These are phyloP conservation scores for Cyberlindnera galapagoensis DNA, from an alignment of 805 yeast species.

Conservation along the genomic window DNA sequence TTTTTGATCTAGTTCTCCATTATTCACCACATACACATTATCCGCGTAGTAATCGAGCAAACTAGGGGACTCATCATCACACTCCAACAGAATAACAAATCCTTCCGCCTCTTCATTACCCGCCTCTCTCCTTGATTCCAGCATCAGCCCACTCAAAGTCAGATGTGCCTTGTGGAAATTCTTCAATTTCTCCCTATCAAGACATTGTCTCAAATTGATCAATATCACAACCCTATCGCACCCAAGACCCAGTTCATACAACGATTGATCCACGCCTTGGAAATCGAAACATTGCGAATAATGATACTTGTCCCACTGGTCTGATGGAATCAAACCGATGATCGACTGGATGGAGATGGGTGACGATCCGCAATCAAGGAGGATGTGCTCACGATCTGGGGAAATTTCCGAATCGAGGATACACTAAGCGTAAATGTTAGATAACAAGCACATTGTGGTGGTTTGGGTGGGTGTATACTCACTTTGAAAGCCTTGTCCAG, in stretches of 20 bases:
- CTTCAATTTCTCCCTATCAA: slow-evolving; percentile 3
- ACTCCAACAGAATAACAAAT: slow-evolving; percentile 4
- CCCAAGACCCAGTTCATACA: neutral
- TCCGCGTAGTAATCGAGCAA: slow-evolving; percentile 10
- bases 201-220: slow-evolving; percentile 3
- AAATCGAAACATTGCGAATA: slow-evolving; percentile 12
- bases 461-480: too few species aligned
- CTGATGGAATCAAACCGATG: slow-evolving; percentile 1
- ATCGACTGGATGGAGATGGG: too few species aligned
- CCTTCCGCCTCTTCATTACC: neutral
- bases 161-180: slow-evolving; percentile 2
- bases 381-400: too few species aligned
- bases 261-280: slow-evolving; percentile 1
- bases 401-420: too few species aligned
- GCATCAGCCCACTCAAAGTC: slow-evolving; percentile 5
- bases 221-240: slow-evolving; percentile 1
- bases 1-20: neutral
- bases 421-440: too few species aligned
- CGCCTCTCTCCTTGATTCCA: slow-evolving; percentile 1
- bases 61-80: neutral
- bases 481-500: too few species aligned
- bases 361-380: too few species aligned
- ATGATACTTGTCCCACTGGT: slow-evolving; percentile 1
- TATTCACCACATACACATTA: neutral
- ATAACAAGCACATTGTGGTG: too few species aligned